These are phyloP conservation scores for Xylariaceae sp. DNA, from an alignment of 2,329 filamentous ascomycete genomes.

Conservation along the genomic window DNA sequence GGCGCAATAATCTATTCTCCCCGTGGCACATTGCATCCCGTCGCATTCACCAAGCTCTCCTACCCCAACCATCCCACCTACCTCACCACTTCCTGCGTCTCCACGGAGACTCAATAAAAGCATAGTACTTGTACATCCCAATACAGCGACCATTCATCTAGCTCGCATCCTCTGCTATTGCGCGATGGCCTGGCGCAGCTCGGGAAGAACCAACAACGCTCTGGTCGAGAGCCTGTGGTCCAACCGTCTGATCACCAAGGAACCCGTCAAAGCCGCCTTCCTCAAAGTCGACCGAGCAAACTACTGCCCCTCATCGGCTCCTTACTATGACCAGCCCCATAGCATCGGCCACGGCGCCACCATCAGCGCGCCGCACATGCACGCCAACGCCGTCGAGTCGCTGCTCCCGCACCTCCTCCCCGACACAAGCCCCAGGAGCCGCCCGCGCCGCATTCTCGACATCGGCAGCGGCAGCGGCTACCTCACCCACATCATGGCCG, in stretches of 20 bases:
- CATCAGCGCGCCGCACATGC: constrained; percentile 60
- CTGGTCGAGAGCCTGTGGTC: constrained; percentile 74
- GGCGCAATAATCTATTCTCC: too few species aligned
- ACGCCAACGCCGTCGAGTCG: constrained; percentile 50
- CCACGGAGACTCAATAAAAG: too few species aligned
- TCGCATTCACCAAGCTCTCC: too few species aligned
- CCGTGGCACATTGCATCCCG: too few species aligned
- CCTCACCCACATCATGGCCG: constrained; percentile 81
- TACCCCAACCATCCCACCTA: too few species aligned
- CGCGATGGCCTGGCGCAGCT: constrained; percentile 87
- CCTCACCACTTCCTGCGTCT: too few species aligned
- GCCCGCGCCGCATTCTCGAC: constrained; percentile 58
- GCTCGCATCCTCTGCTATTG: neutral
- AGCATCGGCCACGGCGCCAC: constrained; percentile 54
- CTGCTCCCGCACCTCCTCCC: constrained; percentile 45
- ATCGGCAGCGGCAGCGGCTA: constrained; percentile 77
- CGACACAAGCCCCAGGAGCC: constrained; percentile 1
- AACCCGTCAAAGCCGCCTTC: constrained; percentile 75
- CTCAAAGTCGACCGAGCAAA: constrained; percentile 79
- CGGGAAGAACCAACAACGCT: constrained; percentile 67
- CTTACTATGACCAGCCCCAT: constrained; percentile 64
- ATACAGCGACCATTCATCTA: neutral
- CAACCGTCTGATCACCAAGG: constrained; percentile 68
- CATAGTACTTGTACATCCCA: too few species aligned
- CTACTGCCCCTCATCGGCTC: constrained; percentile 64